Conservation (phyloP, 2,329 filamentous ascomycete genomes). For the Epicoccum sorghinum region DNA sequence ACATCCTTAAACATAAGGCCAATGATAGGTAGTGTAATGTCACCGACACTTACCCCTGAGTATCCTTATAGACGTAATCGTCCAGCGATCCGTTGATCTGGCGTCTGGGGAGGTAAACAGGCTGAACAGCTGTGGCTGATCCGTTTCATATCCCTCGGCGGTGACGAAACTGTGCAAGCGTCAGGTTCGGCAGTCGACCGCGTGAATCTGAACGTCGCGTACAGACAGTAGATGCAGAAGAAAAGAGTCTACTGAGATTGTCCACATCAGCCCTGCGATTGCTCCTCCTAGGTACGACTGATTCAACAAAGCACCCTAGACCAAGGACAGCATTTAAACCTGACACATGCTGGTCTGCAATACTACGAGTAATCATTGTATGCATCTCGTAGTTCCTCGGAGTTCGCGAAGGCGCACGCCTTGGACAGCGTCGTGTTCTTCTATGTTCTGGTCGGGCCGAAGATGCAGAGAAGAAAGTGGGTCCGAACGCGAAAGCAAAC, state of each 20-base stretch:
- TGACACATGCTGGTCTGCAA: conserved; percentile 3
- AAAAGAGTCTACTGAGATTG: not conserved
- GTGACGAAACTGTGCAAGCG: conserved; percentile 13
- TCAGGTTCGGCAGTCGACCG: conserved; percentile 4
- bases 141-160: conserved; percentile 10
- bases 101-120: conserved; percentile 11
- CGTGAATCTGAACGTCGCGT: conserved; percentile 3
- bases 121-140: conserved; percentile 11
- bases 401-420: conserved; percentile 4
- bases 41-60: conserved; percentile 12
- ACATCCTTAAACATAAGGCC: not conserved
- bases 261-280: not conserved
- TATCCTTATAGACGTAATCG: conserved; percentile 4
- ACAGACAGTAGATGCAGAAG: not conserved
- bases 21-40: conserved; percentile 9
- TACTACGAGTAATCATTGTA: not conserved
- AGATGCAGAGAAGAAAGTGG: conserved; percentile 14
- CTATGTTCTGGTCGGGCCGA: conserved; percentile 17
- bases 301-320: not conserved
- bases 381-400: conserved; percentile 8
- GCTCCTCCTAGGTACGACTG: not conserved
- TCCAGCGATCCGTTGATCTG: conserved; percentile 16
- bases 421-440: conserved; percentile 3
- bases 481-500: conserved; percentile 4
- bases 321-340: not conserved